Percentiles rank a stretch among this genome's conserved stretches.
Evolutionary conservation across 2,329 filamentous ascomycete species (phyloP).

Genomic region (Botrytis squamosa): DNA sequence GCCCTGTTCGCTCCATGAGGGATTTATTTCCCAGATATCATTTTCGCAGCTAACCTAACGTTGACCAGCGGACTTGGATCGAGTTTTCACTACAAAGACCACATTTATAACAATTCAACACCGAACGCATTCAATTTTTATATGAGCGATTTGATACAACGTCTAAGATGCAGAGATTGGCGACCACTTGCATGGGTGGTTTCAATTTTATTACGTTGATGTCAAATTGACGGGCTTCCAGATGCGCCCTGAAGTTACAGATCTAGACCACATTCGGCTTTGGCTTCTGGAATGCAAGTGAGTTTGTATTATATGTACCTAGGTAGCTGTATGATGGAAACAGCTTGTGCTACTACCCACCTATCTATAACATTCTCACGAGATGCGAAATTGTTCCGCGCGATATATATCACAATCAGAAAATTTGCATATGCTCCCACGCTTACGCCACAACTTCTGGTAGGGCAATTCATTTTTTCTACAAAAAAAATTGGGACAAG

Average conservation of each 20-base stretch:
- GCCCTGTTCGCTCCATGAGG: neutral
- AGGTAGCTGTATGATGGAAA: slow-evolving; percentile 2
- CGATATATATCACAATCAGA: neutral
- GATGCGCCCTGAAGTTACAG: neutral
- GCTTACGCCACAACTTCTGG: neutral
- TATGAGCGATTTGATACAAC: slow-evolving; percentile 16
- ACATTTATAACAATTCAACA: neutral
- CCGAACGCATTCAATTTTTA: neutral
- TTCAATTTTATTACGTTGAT: neutral
- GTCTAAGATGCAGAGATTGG: neutral
- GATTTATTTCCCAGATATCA: slow-evolving; percentile 14
- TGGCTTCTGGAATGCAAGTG: slow-evolving; percentile 8
- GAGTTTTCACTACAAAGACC: neutral
- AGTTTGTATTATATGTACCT: neutral
- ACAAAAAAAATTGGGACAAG: neutral
- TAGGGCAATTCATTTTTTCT: neutral
- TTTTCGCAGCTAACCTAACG: neutral
- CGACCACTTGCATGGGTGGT: neutral
- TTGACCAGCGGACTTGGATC: neutral
- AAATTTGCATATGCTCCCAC: neutral
- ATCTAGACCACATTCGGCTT: neutral
- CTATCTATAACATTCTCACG: neutral
- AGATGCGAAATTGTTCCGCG: neutral
- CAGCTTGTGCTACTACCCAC: neutral
- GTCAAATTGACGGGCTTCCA: neutral